A percentile compares a stretch with the other conserved stretches of the same genome.
Conservation (phyloP, 805 yeast species). For the Metschnikowia vanudenii region DNA sequence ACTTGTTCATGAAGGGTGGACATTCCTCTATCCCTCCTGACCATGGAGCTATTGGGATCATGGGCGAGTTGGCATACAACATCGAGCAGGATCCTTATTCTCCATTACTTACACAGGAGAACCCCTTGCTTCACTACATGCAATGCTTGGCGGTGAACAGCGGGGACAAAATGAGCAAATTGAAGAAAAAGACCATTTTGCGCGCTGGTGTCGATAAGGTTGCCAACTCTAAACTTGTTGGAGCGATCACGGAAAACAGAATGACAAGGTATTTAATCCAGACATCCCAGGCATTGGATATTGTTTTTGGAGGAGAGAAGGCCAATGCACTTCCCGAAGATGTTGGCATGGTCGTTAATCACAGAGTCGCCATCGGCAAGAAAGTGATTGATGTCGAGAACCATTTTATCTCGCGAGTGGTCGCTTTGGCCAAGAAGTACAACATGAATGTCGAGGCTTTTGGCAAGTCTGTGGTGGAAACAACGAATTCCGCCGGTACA, state of each 20-base stretch:
- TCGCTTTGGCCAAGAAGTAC: constrained; percentile 17
- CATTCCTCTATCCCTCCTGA: constrained; percentile 81
- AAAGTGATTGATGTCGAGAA: constrained; percentile 23
- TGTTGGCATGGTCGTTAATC: constrained; percentile 31
- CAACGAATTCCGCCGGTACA: constrained; percentile 4
- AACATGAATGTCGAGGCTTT: constrained; percentile 14
- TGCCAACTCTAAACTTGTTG: constrained; percentile 30
- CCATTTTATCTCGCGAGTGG: constrained; percentile 31
- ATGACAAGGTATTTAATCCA: constrained; percentile 28
- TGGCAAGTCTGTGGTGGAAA: constrained; percentile 11
- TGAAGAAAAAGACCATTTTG: constrained; percentile 31
- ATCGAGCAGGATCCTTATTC: constrained; percentile 59
- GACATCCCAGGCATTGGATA: constrained; percentile 37
- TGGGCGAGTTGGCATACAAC: constrained; percentile 53
- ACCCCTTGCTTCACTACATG: constrained; percentile 58
- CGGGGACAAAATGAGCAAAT: constrained; percentile 24
- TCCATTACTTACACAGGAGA: constrained; percentile 46
- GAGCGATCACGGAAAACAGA: constrained; percentile 18
- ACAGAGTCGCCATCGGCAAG: constrained; percentile 35
- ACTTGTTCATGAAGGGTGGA: constrained; percentile 66
- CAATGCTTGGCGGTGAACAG: constrained; percentile 63
- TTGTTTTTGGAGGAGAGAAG: constrained; percentile 38
- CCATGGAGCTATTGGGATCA: constrained; percentile 76
- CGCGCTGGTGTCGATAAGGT: constrained; percentile 36
- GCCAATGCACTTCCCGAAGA: constrained; percentile 41